Percentiles rank a stretch among this genome's conserved stretches.
Evolutionary conservation across 805 yeast species (phyloP).

Genomic region (Ogataea saltuana): DNA sequence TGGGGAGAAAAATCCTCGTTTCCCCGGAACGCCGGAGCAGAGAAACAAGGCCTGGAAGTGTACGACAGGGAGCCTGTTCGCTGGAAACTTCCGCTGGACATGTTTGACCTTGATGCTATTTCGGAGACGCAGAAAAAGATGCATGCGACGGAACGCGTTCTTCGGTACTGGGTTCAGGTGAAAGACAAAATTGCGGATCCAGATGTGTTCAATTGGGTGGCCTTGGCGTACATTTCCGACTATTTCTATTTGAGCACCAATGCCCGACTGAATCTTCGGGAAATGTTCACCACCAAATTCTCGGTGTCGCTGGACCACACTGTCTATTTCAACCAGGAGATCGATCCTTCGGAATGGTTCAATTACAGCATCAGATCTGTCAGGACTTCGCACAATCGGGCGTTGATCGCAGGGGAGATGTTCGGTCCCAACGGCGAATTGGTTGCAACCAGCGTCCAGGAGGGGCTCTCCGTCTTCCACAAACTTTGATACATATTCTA

Average conservation of each 20-base stretch:
- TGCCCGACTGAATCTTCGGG: constrained; percentile 51
- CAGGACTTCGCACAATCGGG: constrained; percentile 52
- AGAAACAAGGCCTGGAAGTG: constrained; percentile 24
- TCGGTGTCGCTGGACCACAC: constrained; percentile 68
- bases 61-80: constrained; percentile 36
- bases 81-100: constrained; percentile 36
- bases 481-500: too few species aligned
- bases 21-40: constrained; percentile 26
- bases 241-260: constrained; percentile 53
- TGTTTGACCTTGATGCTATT: constrained; percentile 34
- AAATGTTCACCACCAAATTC: constrained; percentile 46
- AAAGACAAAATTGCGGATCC: constrained; percentile 29
- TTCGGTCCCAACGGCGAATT: constrained; percentile 50
- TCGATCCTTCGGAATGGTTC: constrained; percentile 47
- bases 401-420: constrained; percentile 59
- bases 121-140: constrained; percentile 19
- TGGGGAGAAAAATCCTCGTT: constrained; percentile 31
- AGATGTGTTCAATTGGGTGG: constrained; percentile 50
- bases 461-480: constrained; percentile 50
- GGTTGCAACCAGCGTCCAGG: constrained; percentile 64
- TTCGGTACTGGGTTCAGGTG: constrained; percentile 36
- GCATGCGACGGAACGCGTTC: constrained; percentile 26
- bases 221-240: constrained; percentile 61
- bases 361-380: constrained; percentile 49
- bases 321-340: constrained; percentile 60